These are phyloP conservation scores for Pseudohyphozyma bogoriensis DNA, from an alignment of 768 basidiomycete genomes.

Conservation along the genomic window DNA sequence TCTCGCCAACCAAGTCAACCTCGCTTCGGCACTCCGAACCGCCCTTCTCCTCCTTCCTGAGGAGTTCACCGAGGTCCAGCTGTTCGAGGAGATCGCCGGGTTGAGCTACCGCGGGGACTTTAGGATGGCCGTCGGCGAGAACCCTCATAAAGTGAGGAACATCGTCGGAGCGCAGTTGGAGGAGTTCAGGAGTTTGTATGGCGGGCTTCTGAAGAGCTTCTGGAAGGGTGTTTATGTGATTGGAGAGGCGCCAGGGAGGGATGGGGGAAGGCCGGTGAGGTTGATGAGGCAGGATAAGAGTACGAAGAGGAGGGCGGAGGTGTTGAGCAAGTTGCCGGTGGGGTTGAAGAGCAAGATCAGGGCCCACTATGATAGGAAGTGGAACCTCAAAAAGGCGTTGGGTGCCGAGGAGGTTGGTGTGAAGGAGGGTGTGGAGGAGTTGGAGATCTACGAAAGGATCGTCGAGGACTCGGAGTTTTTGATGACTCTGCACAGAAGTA, in stretches of 20 bases:
- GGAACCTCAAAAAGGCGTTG: constrained; percentile 16
- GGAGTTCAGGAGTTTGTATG: constrained; percentile 82
- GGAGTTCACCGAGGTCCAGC: constrained; percentile 66
- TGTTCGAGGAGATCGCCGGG: constrained; percentile 75
- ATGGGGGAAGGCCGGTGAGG: neutral
- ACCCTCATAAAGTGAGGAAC: constrained; percentile 84
- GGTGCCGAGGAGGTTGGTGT: constrained; percentile 1
- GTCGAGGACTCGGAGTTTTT: constrained; percentile 26
- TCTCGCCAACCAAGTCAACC: constrained; percentile 85
- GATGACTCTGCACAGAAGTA: constrained; percentile 21
- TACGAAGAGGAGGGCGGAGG: constrained; percentile 57
- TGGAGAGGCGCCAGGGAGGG: constrained; percentile 15
- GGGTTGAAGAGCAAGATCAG: constrained; percentile 29
- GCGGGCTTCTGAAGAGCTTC: constrained; percentile 38
- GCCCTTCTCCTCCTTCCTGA: constrained; percentile 75
- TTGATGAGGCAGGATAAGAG: constrained; percentile 55
- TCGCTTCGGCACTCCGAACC: constrained; percentile 79
- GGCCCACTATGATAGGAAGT: constrained; percentile 29
- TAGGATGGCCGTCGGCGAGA: constrained; percentile 81
- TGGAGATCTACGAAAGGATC: constrained; percentile 26
- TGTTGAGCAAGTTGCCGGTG: constrained; percentile 44
- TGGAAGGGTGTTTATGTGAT: constrained; percentile 30
- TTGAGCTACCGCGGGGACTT: constrained; percentile 83
- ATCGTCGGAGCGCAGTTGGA: constrained; percentile 72
- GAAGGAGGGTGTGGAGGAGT: constrained; percentile 2